A percentile compares a stretch with the other conserved stretches of the same genome.
phyloP scores from a whole-genome alignment of 208 protist species.

The Leishmania mexicana region DNA sequence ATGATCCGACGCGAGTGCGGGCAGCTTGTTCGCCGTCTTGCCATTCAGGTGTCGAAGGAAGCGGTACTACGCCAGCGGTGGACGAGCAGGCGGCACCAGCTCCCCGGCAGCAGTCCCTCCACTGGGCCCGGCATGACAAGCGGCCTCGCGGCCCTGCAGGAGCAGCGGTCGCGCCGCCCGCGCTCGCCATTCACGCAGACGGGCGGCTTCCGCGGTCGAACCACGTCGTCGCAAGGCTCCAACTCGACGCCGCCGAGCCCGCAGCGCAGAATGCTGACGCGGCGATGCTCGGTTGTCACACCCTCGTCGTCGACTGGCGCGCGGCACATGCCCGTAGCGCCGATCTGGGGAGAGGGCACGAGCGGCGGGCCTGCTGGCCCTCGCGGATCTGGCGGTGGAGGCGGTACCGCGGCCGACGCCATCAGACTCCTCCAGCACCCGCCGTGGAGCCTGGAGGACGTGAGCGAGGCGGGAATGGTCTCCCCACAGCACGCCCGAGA shows the following conservation, averaged over 20 bases:
- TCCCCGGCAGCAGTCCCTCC: not conserved
- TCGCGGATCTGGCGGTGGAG: not conserved
- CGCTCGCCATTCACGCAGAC: constrained; percentile 28
- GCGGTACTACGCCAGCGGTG: constrained; percentile 28
- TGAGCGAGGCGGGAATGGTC: constrained; percentile 8
- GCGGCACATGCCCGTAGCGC: not conserved
- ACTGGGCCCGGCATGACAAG: constrained; percentile 6
- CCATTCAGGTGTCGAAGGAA: constrained; percentile 34
- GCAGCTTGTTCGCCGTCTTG: constrained; percentile 37
- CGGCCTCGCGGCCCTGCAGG: constrained; percentile 20
- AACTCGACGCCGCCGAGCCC: constrained; percentile 35
- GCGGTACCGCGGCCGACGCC: not conserved
- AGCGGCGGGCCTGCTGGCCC: not conserved
- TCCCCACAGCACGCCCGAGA: constrained; percentile 5
- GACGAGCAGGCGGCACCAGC: constrained; percentile 15
- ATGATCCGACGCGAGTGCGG: constrained; percentile 47
- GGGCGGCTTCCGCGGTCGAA: constrained; percentile 8
- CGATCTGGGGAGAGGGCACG: not conserved
- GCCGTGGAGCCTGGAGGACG: constrained; percentile 27
- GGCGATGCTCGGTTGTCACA: constrained; percentile 16
- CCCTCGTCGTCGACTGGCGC: constrained; percentile 11
- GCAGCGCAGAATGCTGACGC: constrained; percentile 20
- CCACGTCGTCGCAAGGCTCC: constrained; percentile 22
- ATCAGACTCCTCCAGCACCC: not conserved
- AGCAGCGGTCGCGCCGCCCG: constrained; percentile 21